Base-by-base conservation (phyloP, 495 filamentous ascomycete species). In the Pyrenopolyporus hunteri region DNA sequence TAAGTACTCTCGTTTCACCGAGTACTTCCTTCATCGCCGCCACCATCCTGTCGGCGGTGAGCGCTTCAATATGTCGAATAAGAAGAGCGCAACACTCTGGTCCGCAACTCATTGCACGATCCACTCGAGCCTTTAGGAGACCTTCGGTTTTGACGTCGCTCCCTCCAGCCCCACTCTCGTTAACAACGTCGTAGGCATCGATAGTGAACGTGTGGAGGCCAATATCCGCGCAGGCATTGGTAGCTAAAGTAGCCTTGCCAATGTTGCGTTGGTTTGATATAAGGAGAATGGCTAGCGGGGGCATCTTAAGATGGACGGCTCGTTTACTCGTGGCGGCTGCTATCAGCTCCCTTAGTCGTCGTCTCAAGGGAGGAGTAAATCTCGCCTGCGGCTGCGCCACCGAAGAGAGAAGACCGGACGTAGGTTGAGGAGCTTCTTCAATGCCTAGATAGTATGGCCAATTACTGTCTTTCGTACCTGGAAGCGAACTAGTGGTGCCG, bases 121-220 rank as follows among this genome's bases (percentile, higher is more conserved):
- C 94, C 2, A 89, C 90, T 44, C 94, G 84, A 5, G 91, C 88
- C 61, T 93, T 89, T 16, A 98, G 76, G 63, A 94, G 89, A 3
- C 87, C 92, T 59, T 95, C 94, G 0, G 92, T 93, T 77, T 97
- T 96, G 36, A 95, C 89, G 67, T 98, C 94, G 53, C 89, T 87
- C 6, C 90, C 90, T 25, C 90, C 90, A 0, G 85, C 88, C 31
- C 90, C 90, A 14, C 91, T 89, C 65, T 97, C 93, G 7, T 91
- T 91, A 9, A 96, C 78, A 43, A 98, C 91, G 63, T 98, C 95
- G 70, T 95, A 96, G 0, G 91, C 89, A 70, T 97, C 91, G 54
- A 98, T 88, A 8, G 86, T 76, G 67, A 97, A 98, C 1, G 85
- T 88, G 70, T 98, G 94, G 2, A 97, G 75, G 9, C 95, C 94